These are phyloP conservation scores for Echinochloa phyllopogon DNA, from an alignment of 176 grass and related monocot species.

Conservation along the genomic window DNA sequence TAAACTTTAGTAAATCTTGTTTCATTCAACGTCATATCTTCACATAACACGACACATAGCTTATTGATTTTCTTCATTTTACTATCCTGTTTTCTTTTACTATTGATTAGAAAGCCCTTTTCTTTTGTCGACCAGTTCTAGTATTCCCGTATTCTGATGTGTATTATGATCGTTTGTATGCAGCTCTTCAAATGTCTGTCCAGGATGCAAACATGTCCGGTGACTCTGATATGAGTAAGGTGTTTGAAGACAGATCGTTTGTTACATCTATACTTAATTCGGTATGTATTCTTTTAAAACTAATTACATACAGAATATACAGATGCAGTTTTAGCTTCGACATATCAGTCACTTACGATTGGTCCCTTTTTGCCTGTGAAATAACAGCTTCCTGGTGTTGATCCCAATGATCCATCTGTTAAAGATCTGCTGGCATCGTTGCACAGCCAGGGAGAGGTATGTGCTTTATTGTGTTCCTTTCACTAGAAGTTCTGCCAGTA, in stretches of 20 bases:
- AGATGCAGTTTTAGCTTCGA: constrained; percentile 1
- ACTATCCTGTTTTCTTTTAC: neutral
- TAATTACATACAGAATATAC: too few species aligned
- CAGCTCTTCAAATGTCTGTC: constrained; percentile 99
- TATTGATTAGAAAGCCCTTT: neutral
- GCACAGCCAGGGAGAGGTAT: constrained; percentile 80
- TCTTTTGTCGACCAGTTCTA: neutral
- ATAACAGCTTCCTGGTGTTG: constrained; percentile 95
- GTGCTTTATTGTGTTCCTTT: neutral
- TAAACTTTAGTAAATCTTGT: neutral
- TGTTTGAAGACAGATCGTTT: constrained; percentile 92
- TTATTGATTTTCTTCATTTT: neutral
- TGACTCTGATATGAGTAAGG: constrained; percentile 87
- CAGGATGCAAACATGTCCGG: constrained; percentile 58
- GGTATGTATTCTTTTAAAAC: constrained; percentile 45
- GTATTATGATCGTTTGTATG: constrained; percentile 17
- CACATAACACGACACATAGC: neutral
- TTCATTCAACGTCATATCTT: constrained; percentile 18
- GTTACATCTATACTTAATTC: constrained; percentile 96
- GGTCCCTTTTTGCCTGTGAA: neutral
- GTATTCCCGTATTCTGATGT: constrained; percentile 29
- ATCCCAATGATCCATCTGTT: constrained; percentile 95
- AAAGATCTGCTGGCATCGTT: constrained; percentile 92
- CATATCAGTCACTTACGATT: constrained; percentile 19
- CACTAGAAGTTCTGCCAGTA: constrained; percentile 9